These are phyloP conservation scores for Tylopilus balloui DNA, from an alignment of 768 basidiomycete species.

Conservation along the genomic window DNA sequence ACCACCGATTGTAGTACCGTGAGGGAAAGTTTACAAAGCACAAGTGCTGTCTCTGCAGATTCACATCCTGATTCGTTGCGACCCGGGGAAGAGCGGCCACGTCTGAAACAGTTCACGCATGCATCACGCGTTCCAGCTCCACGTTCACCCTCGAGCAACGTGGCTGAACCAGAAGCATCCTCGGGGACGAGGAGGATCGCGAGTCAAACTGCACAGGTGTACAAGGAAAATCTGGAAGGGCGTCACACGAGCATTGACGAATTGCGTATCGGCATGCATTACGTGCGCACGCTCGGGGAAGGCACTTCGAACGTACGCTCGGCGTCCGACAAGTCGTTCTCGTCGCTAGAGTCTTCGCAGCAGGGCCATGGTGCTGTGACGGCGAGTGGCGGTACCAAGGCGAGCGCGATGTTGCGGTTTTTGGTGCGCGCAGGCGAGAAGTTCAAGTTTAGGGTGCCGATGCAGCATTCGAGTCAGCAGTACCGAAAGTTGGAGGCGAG, in stretches of 20 bases:
- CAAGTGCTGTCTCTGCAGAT: constrained; percentile 34
- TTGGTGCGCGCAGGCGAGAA: constrained; percentile 53
- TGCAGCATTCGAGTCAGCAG: constrained; percentile 28
- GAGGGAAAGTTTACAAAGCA: constrained; percentile 53
- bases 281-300: constrained; percentile 64
- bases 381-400: constrained; percentile 27
- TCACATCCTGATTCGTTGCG: constrained; percentile 32
- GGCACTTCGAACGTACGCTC: constrained; percentile 36
- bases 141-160: constrained; percentile 35
- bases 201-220: constrained; percentile 65
- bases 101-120: constrained; percentile 68
- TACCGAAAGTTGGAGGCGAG: constrained; percentile 43
- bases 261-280: constrained; percentile 63
- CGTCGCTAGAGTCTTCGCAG: constrained; percentile 59
- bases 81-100: constrained; percentile 41
- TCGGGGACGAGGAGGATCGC: constrained; percentile 40
- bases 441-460: constrained; percentile 54
- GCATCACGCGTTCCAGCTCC: constrained; percentile 64
- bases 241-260: constrained; percentile 53
- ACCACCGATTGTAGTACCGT: constrained; percentile 35
- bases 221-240: constrained; percentile 34
- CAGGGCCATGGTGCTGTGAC: constrained; percentile 29
- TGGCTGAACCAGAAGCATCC: constrained; percentile 19
- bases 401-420: constrained; percentile 33
- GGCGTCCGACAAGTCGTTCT: constrained; percentile 46